Evolutionary conservation across 805 yeast species (phyloP).

Genomic region (Wickerhamomyces chambardii): DNA sequence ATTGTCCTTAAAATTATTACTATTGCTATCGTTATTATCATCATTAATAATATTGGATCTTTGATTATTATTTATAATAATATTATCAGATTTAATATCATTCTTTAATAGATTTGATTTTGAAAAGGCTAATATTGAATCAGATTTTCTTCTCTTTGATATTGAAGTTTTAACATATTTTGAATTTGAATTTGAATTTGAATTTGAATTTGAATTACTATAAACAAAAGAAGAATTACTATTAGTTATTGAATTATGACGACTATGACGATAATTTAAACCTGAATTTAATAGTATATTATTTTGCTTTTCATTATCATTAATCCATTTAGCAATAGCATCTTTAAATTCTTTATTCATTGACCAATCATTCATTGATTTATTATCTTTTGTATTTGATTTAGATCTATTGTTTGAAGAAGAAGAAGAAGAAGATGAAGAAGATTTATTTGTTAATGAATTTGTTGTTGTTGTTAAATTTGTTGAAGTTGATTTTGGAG

Average conservation of each 20-base stretch:
- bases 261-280: not conserved
- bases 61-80: too few relatives aligned
- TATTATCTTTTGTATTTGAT: not conserved
- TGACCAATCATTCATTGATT: slow-evolving; percentile 9
- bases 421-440: not conserved
- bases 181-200: not conserved
- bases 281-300: not conserved
- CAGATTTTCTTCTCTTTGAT: slow-evolving; percentile 16
- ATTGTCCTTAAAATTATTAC: too few relatives aligned
- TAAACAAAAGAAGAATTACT: too few relatives aligned
- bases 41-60: too few relatives aligned
- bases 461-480: not conserved
- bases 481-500: too few relatives aligned
- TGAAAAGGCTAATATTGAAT: slow-evolving; percentile 7
- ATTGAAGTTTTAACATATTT: slow-evolving; percentile 3
- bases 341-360: slow-evolving; percentile 18
- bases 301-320: slow-evolving; percentile 9
- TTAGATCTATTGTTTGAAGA: not conserved
- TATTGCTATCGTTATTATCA: too few relatives aligned
- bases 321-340: slow-evolving; percentile 18
- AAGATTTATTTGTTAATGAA: not conserved
- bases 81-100: too few relatives aligned
- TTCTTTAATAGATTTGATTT: too few relatives aligned
- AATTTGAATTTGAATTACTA: slow-evolving; percentile 1
- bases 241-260: not conserved